These are phyloP conservation scores for Mycena maculata DNA, from an alignment of 768 basidiomycete species.

Conservation along the genomic window DNA sequence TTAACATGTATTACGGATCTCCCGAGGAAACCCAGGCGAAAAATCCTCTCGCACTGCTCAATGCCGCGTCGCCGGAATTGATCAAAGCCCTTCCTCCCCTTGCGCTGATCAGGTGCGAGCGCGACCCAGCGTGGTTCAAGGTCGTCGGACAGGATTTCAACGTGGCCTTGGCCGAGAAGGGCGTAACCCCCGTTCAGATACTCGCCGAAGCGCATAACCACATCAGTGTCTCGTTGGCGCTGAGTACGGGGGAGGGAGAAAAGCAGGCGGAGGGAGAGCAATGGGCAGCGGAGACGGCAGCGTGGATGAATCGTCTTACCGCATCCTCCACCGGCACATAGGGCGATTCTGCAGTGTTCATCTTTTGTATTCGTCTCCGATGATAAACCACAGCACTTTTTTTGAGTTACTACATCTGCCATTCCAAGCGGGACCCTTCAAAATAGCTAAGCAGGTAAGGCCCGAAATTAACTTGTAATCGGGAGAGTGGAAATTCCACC, in stretches of 20 bases:
- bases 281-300: constrained; percentile 22
- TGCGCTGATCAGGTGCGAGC: background rate
- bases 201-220: constrained; percentile 20
- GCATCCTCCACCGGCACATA: too few species aligned
- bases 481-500: too few species aligned
- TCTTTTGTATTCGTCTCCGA: too few species aligned
- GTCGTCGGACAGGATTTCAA: constrained; percentile 3
- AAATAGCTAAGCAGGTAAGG: too few species aligned
- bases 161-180: background rate
- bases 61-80: background rate
- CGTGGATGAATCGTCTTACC: constrained; percentile 22
- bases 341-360: too few species aligned
- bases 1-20: constrained; percentile 10
- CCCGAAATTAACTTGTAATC: too few species aligned
- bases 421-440: too few species aligned
- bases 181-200: background rate
- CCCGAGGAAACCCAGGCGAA: background rate
- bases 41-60: background rate
- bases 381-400: too few species aligned
- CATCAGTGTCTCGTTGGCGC: constrained; percentile 12
- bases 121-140: constrained; percentile 17
- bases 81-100: background rate
- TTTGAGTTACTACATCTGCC: too few species aligned
- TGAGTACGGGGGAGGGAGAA: constrained; percentile 21
- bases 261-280: constrained; percentile 21